Evolutionary conservation across 805 yeast genomes (phyloP).

Genomic region (Cyberlindnera bimundalis): DNA sequence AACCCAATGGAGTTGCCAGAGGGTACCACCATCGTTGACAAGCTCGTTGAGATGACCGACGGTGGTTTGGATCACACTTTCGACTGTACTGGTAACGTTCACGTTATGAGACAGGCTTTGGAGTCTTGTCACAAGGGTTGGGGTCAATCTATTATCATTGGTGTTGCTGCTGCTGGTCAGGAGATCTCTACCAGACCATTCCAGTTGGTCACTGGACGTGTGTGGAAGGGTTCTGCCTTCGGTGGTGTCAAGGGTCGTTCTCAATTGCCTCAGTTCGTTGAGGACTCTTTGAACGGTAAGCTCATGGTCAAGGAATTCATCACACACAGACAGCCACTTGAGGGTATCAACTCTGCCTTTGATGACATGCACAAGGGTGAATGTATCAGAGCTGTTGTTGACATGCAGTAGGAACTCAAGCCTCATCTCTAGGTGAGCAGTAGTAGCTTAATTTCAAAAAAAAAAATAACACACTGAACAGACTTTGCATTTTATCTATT

Average conservation of each 20-base stretch:
- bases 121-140: slow-evolving; percentile 99
- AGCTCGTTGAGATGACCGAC: slow-evolving; percentile 84
- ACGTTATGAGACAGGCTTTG: slow-evolving; percentile 93
- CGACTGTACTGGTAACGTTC: slow-evolving; percentile 96
- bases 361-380: slow-evolving; percentile 93
- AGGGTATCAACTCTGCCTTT: slow-evolving; percentile 81
- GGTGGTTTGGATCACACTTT: slow-evolving; percentile 97
- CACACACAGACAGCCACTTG: slow-evolving; percentile 81
- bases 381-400: slow-evolving; percentile 88
- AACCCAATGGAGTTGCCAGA: slow-evolving; percentile 80
- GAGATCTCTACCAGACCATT: slow-evolving; percentile 97
- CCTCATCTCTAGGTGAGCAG: slow-evolving; percentile 1
- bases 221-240: slow-evolving; percentile 99
- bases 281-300: slow-evolving; percentile 75
- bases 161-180: slow-evolving; percentile 98
- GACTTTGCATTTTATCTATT: too few relatives aligned
- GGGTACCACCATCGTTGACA: slow-evolving; percentile 74
- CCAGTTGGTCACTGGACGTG: slow-evolving; percentile 98
- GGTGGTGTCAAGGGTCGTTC: slow-evolving; percentile 99
- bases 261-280: slow-evolving; percentile 87
- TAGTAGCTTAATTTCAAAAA: neutral
- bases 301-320: slow-evolving; percentile 93
- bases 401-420: slow-evolving; percentile 31
- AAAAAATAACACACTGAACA: neutral
- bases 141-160: slow-evolving; percentile 94